phyloP scores from a whole-genome alignment of 192 early-diverging fungal genomes.

The Gamsiella multidivaricata region DNA sequence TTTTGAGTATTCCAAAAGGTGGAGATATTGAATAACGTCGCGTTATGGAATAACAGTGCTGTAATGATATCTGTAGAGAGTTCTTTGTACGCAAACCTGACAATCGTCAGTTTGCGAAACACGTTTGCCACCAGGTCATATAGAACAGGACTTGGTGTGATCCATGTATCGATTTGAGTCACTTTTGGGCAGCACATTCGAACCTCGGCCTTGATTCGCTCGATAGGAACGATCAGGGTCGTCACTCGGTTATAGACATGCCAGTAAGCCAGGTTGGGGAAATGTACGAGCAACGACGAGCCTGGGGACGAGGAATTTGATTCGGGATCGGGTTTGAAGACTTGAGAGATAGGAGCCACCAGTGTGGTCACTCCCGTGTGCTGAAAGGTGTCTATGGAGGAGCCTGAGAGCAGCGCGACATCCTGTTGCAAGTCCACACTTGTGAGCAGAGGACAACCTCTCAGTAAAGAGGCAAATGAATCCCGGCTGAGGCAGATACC shows the following conservation, averaged over 20 bases:
- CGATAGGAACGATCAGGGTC: constrained; percentile 5
- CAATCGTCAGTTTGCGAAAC: neutral
- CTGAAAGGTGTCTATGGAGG: constrained; percentile 18
- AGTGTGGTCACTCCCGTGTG: constrained; percentile 8
- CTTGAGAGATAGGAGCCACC: neutral
- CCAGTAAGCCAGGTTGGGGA: constrained; percentile 8
- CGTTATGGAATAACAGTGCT: constrained; percentile 8
- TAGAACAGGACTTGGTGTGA: neutral
- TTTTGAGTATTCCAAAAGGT: neutral
- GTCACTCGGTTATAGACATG: neutral
- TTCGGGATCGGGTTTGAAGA: constrained; percentile 13
- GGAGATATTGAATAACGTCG: neutral
- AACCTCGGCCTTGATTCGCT: constrained; percentile 16
- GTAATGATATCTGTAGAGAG: constrained; percentile 15
- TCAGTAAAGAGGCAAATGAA: constrained; percentile 14
- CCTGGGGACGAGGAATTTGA: neutral
- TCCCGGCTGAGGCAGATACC: constrained; percentile 10
- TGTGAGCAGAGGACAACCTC: constrained; percentile 13
- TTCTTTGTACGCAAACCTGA: constrained; percentile 5
- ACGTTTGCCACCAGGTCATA: constrained; percentile 17
- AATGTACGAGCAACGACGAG: constrained; percentile 14
- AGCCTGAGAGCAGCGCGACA: constrained; percentile 2
- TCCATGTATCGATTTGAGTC: neutral
- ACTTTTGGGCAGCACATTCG: constrained; percentile 13
- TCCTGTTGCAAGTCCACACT: constrained; percentile 2